Conservation (phyloP, 192 early-diverging fungal species). For the Entomortierella parvispora region DNA sequence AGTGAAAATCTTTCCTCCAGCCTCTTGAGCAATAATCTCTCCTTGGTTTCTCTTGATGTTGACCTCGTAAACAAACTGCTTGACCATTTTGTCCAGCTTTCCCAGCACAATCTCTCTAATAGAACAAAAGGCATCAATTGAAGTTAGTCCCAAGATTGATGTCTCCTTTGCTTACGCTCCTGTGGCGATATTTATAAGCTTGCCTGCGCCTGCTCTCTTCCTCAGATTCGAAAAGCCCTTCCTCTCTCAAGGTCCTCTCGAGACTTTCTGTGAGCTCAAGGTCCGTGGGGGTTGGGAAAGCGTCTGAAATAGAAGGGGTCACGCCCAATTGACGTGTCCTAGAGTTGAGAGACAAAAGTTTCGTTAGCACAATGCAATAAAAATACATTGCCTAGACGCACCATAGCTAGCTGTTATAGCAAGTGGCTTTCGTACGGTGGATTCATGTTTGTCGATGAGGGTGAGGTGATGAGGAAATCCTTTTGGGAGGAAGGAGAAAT, state of each 20-base stretch:
- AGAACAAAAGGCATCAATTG: not conserved
- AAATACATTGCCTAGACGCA: no score
- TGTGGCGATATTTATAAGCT: constrained; percentile 7
- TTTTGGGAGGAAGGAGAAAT: not conserved
- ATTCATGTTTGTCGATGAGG: no score
- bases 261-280: constrained; percentile 75
- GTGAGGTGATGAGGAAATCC: no score
- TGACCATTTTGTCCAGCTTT: constrained; percentile 87
- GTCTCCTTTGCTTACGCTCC: constrained; percentile 5
- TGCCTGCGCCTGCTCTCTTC: constrained; percentile 87
- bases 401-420: no score
- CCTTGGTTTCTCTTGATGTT: constrained; percentile 78
- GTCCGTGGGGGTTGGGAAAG: constrained; percentile 72
- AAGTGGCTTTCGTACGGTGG: not conserved
- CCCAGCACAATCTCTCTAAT: constrained; percentile 87
- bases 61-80: constrained; percentile 91
- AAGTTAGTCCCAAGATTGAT: not conserved
- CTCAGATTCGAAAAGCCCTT: constrained; percentile 89
- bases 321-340: constrained; percentile 70
- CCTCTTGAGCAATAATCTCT: constrained; percentile 85
- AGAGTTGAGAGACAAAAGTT: no score
- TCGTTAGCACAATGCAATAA: no score
- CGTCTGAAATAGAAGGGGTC: constrained; percentile 80
- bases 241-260: constrained; percentile 72
- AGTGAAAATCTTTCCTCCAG: constrained; percentile 96